Evolutionary conservation across 129 eudicot genomes (phyloP), one percentile per base, ranked within the genome.

Genomic region (Ambrosia trifida): DNA sequence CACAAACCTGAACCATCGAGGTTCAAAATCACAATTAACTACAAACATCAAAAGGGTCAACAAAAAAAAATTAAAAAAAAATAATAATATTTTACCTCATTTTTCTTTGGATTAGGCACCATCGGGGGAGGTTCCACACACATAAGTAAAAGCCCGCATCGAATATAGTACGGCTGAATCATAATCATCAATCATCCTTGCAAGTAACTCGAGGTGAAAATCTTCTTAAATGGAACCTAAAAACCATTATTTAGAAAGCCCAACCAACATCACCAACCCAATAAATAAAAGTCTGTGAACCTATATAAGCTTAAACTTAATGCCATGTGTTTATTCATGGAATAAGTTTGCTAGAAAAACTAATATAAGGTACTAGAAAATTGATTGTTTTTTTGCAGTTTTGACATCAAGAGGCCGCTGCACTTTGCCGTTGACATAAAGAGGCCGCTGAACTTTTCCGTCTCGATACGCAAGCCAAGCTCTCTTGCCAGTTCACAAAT

Each of bases 1-100:
- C 1, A 94, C 90, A n/a, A 94, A 81, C 68, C 96, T 80, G 85
- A 94, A 94, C 98, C 98, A 94, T 14, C 96, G 98, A 18, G 98
- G 28, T 24, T 24, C 1, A 24, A 24, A 24, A 24, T 24, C 28
- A 24, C 28, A 24, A 24, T 24, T 24, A 24, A 24, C 28, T 24
- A 24, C 28, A 24, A 24, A 24, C 28, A 24, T 24, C 28, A 24
- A 24, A 24, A 24, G 28, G 28, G 28, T 24, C 28, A 24, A 24
- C 28, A 24, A 24, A 24, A 24, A 24, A 24, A 24, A n/a, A n/a
- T n/a, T n/a, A 24, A 0, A 24, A 24, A 24, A 24, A 24, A 24
- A 24, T 24, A 24, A 24, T 24, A 24, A 24, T 24, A 24, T 24
- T 24, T 24, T 24, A 24, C 28, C 28, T 24, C 28, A 24, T 24